phyloP scores from a whole-genome alignment of 805 yeast species.

The Nakazawaea ernobii region DNA sequence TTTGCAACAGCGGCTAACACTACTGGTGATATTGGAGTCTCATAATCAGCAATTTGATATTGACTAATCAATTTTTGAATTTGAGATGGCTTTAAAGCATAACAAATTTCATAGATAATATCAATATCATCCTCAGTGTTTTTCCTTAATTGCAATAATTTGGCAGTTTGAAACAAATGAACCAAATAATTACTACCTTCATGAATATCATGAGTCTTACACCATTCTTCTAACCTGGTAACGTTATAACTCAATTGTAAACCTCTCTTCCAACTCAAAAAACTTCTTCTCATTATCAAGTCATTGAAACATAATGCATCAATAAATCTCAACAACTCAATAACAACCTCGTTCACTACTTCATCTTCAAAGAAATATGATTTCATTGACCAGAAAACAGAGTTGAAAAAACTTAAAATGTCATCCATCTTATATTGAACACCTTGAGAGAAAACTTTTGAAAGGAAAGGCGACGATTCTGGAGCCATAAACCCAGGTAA shows the following conservation, averaged over 20 bases:
- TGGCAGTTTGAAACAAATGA: slow-evolving; percentile 89
- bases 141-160: slow-evolving; percentile 86
- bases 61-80: slow-evolving; percentile 87
- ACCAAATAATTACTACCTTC: slow-evolving; percentile 81
- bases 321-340: slow-evolving; percentile 77
- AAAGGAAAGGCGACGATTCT: slow-evolving; percentile 72
- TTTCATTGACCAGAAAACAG: slow-evolving; percentile 89
- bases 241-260: slow-evolving; percentile 94
- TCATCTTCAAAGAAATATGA: slow-evolving; percentile 81
- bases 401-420: slow-evolving; percentile 80
- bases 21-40: slow-evolving; percentile 80
- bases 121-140: slow-evolving; percentile 84
- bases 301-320: slow-evolving; percentile 95
- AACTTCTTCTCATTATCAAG: slow-evolving; percentile 88
- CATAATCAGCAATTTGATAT: slow-evolving; percentile 90
- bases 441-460: slow-evolving; percentile 71
- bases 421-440: slow-evolving; percentile 91
- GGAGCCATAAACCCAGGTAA: slow-evolving; percentile 94
- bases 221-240: slow-evolving; percentile 97
- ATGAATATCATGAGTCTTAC: slow-evolving; percentile 85
- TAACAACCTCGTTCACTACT: slow-evolving; percentile 77
- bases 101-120: slow-evolving; percentile 90
- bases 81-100: slow-evolving; percentile 91
- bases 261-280: slow-evolving; percentile 96
- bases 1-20: slow-evolving; percentile 79